Percentiles rank a stretch among this genome's conserved stretches.
These are phyloP conservation scores for Chamaecrista fasciculata DNA, from an alignment of 306 rosid species.

Conservation along the genomic window DNA sequence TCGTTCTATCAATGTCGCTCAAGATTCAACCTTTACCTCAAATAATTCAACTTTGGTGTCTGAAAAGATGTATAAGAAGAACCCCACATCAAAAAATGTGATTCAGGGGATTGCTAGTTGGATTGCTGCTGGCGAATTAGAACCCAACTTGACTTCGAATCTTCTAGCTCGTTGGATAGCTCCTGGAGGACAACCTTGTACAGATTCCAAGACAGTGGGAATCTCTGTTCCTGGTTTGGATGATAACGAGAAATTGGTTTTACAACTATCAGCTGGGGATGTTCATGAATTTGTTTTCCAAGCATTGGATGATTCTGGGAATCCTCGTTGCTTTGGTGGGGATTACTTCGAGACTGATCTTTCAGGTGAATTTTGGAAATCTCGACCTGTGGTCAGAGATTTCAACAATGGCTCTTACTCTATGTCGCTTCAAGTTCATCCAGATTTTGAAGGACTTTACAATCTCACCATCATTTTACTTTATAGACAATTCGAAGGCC, in stretches of 20 bases:
- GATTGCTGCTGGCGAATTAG: conserved; percentile 59
- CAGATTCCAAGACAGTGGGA: conserved; percentile 58
- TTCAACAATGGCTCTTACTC: conserved; percentile 82
- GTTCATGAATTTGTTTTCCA: conserved; percentile 71
- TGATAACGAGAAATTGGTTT: conserved; percentile 30
- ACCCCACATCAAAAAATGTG: background rate
- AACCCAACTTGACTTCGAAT: conserved; percentile 61
- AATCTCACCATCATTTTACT: conserved; percentile 70
- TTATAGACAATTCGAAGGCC: conserved; percentile 84
- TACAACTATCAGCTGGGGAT: conserved; percentile 66
- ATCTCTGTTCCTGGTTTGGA: conserved; percentile 73
- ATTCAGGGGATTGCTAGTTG: conserved; percentile 38
- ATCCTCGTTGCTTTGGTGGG: conserved; percentile 82
- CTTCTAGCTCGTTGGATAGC: conserved; percentile 67
- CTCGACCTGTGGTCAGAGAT: conserved; percentile 82
- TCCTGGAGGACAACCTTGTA: conserved; percentile 82
- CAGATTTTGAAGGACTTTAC: conserved; percentile 70
- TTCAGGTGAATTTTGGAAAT: conserved; percentile 83
- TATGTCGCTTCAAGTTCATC: conserved; percentile 77
- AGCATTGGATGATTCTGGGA: conserved; percentile 68
- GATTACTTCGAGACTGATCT: conserved; percentile 94
- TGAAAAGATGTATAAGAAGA: conserved; percentile 24
- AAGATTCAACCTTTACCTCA: conserved; percentile 9
- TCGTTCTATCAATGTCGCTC: conserved; percentile 37
- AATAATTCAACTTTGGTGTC: conserved; percentile 27